Conservation (phyloP, 345 rosid species). For the Linum trigynum region DNA sequence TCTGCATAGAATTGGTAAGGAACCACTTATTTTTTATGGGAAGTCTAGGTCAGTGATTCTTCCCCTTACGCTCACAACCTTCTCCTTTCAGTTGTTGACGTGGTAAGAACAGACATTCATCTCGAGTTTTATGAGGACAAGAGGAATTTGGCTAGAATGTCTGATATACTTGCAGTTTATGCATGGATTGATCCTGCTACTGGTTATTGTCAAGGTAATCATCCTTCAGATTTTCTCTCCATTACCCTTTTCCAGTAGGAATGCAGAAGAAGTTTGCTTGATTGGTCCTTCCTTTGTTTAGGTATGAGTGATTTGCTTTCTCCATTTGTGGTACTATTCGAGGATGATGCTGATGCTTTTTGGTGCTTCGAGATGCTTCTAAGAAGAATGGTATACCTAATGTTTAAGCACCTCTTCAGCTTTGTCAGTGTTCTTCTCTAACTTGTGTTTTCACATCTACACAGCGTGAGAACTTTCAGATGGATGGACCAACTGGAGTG, state of each 20-base stretch:
- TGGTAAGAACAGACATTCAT: constrained; percentile 89
- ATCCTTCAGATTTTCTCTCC: neutral
- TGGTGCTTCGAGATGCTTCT: constrained; percentile 99
- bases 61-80: constrained; percentile 14
- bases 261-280: constrained; percentile 7
- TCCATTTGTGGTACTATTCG: constrained; percentile 84
- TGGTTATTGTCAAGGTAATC: constrained; percentile 91
- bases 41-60: neutral
- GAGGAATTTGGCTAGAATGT: constrained; percentile 81
- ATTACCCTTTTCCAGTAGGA: neutral
- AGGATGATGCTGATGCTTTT: constrained; percentile 90
- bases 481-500: constrained; percentile 93
- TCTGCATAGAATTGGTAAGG: constrained; percentile 71
- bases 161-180: constrained; percentile 90
- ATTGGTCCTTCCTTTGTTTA: constrained; percentile 26
- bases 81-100: constrained; percentile 67
- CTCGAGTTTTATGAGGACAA: constrained; percentile 83
- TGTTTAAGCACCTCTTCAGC: constrained; percentile 9
- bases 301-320: constrained; percentile 96
- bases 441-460: constrained; percentile 16
- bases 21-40: neutral
- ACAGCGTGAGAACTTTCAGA: constrained; percentile 78
- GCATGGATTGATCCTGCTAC: constrained; percentile 96
- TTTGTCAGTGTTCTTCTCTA: constrained; percentile 17
- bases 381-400: constrained; percentile 67